Conservation (phyloP, 306 rosid species). For the Pueraria montana region DNA sequence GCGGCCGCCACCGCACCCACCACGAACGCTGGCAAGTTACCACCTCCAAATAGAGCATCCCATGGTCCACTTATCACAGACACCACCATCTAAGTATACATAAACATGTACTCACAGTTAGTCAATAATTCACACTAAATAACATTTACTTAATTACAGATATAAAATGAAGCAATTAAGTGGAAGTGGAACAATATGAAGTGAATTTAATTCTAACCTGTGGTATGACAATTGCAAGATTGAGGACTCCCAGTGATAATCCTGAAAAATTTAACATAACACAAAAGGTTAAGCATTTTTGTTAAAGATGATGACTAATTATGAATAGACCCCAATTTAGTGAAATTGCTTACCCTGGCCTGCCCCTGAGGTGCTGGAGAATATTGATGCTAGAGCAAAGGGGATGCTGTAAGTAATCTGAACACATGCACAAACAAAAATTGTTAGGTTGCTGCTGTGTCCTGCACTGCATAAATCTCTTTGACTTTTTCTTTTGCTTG, state of each 20-base stretch:
- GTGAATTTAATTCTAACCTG: slow-evolving; percentile 58
- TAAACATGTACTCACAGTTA: neutral
- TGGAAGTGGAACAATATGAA: neutral
- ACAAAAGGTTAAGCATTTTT: slow-evolving; percentile 22
- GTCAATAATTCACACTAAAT: neutral
- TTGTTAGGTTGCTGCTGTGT: slow-evolving; percentile 20
- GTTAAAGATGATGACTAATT: neutral
- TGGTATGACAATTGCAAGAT: slow-evolving; percentile 79
- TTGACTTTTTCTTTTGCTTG: neutral
- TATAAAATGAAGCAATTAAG: neutral
- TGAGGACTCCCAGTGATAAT: slow-evolving; percentile 82
- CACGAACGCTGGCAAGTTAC: slow-evolving; percentile 90
- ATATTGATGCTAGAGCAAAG: slow-evolving; percentile 92
- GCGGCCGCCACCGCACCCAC: slow-evolving; percentile 75
- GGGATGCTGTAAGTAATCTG: slow-evolving; percentile 92
- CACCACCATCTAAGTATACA: slow-evolving; percentile 65
- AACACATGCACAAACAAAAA: slow-evolving; percentile 30
- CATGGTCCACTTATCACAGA: slow-evolving; percentile 79
- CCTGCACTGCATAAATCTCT: slow-evolving; percentile 12
- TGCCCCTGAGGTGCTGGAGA: slow-evolving; percentile 71
- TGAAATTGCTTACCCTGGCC: slow-evolving; percentile 77
- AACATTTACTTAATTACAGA: neutral
- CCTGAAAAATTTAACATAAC: slow-evolving; percentile 58
- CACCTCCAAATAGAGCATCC: slow-evolving; percentile 83
- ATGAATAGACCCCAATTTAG: neutral